These are phyloP conservation scores for Phytophthora pini DNA, from an alignment of 352 stramenopile species.

Conservation along the genomic window DNA sequence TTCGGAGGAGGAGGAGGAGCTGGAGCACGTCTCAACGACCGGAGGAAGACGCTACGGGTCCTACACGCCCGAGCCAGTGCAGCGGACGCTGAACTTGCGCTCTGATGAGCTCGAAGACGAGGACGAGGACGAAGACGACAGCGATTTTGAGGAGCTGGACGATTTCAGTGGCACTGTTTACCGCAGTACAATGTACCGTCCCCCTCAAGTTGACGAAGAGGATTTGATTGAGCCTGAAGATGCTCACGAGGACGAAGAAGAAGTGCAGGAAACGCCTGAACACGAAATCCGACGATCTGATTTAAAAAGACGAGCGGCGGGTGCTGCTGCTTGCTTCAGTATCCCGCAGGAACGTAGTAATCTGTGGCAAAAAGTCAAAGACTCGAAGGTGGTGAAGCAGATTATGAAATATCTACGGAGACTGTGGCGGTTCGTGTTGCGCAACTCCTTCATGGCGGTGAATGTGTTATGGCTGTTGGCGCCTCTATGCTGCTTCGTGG, in stretches of 20 bases:
- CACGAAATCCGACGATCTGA: constrained; percentile 33
- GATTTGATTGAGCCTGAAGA: constrained; percentile 35
- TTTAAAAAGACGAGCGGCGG: constrained; percentile 40
- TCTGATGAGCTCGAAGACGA: constrained; percentile 53
- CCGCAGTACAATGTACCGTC: constrained; percentile 31
- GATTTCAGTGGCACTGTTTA: constrained; percentile 38
- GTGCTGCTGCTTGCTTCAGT: constrained; percentile 43
- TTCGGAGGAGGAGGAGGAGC: constrained; percentile 23
- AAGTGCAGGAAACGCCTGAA: constrained; percentile 33
- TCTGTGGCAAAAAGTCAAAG: constrained; percentile 23
- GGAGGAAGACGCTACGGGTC: constrained; percentile 23
- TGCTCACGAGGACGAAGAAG: constrained; percentile 36
- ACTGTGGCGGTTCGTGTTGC: constrained; percentile 60
- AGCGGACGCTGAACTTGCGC: constrained; percentile 63
- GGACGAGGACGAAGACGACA: constrained; percentile 42
- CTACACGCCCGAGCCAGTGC: constrained; percentile 61
- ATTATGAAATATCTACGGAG: constrained; percentile 34
- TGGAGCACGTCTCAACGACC: constrained; percentile 11
- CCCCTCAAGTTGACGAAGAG: constrained; percentile 29
- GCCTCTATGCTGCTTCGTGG: constrained; percentile 70
- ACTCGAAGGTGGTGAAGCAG: constrained; percentile 33
- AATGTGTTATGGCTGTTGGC: constrained; percentile 81
- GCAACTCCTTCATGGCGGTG: constrained; percentile 76
- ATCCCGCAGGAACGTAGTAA: background rate
- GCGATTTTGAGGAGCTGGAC: constrained; percentile 47